These are phyloP conservation scores for Danielia oregonensis DNA, from an alignment of 805 yeast genomes.

Conservation along the genomic window DNA sequence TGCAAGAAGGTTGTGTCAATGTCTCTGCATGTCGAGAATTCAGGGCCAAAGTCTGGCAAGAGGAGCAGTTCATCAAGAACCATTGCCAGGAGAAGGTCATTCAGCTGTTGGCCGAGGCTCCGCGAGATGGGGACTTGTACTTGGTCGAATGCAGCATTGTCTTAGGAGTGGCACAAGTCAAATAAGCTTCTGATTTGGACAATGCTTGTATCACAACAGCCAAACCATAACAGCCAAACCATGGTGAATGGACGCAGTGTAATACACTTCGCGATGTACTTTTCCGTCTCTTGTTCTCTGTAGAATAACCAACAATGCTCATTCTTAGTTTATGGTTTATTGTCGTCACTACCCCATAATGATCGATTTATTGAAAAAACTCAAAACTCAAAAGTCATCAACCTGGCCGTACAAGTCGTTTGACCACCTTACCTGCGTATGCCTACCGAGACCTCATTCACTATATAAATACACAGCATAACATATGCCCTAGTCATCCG, in stretches of 20 bases:
- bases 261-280: not conserved
- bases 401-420: too few species aligned
- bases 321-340: too few species aligned
- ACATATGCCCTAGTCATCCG: too few species aligned
- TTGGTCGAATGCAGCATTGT: constrained; percentile 20
- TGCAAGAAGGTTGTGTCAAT: constrained; percentile 6
- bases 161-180: constrained; percentile 25
- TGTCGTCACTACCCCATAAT: too few species aligned
- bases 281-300: not conserved
- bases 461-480: too few species aligned
- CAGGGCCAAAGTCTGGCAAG: constrained; percentile 21
- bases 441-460: too few species aligned
- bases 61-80: constrained; percentile 18
- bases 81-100: constrained; percentile 18
- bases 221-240: not conserved
- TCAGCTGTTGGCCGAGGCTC: constrained; percentile 9
- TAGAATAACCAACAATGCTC: too few species aligned
- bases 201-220: not conserved
- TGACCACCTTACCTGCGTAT: too few species aligned
- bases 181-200: constrained; percentile 1
- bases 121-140: constrained; percentile 8
- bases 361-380: too few species aligned
- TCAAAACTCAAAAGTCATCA: too few species aligned
- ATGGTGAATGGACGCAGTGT: not conserved
- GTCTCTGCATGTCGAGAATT: constrained; percentile 22